Conservation (phyloP, 345 rosid genomes). For the Xanthoceras sorbifolium region DNA sequence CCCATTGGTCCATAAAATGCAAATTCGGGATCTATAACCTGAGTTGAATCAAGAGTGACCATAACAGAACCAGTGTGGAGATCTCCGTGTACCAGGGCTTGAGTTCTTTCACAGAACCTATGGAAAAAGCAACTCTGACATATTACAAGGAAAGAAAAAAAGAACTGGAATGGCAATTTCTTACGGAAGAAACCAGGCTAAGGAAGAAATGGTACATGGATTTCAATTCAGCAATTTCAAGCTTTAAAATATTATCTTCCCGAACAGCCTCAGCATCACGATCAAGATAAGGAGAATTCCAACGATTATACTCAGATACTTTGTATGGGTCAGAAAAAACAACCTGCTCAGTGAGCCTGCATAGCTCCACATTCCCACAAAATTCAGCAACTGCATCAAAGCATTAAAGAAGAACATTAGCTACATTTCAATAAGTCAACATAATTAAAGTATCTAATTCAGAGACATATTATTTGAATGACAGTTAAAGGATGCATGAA, state of each 20-base stretch:
- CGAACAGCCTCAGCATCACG: conserved; percentile 77
- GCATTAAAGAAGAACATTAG: conserved; percentile 22
- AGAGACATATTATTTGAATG: not conserved
- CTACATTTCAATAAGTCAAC: conserved; percentile 11
- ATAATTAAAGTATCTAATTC: not conserved
- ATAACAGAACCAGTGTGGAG: conserved; percentile 93
- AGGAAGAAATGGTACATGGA: conserved; percentile 54
- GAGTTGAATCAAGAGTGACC: conserved; percentile 88
- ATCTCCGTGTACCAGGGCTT: conserved; percentile 93
- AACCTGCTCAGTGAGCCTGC: conserved; percentile 93
- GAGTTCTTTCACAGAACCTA: conserved; percentile 97
- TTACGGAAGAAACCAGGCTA: not conserved
- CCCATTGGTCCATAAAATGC: conserved; percentile 95
- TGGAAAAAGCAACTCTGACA: conserved; percentile 6
- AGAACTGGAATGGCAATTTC: not conserved
- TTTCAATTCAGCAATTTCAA: conserved; percentile 83
- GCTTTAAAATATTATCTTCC: conserved; percentile 68
- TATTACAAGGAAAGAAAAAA: conserved; percentile 7
- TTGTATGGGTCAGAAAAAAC: conserved; percentile 94
- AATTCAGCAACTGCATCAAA: conserved; percentile 83
- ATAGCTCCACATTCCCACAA: conserved; percentile 92
- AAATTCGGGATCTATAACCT: conserved; percentile 93
- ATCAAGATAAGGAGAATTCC: conserved; percentile 91
- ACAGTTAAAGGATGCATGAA: not conserved
- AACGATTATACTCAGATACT: conserved; percentile 66